Evolutionary conservation across 2,329 filamentous ascomycete species (phyloP).

Genomic region (Metarhizium humberi): DNA sequence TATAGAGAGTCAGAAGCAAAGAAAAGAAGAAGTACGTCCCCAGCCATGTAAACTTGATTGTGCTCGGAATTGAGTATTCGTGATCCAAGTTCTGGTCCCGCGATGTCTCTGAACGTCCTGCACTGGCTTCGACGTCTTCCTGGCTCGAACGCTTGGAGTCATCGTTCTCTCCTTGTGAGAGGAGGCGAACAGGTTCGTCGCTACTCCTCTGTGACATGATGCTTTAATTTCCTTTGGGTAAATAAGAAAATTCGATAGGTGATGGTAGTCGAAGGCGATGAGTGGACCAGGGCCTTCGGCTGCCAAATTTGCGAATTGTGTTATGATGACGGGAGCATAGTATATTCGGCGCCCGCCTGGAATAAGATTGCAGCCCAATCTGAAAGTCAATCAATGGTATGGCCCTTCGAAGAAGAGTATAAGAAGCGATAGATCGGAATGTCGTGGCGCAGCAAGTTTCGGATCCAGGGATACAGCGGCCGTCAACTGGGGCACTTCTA

Average conservation of each 20-base stretch:
- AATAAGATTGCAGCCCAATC: neutral
- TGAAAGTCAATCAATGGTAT: neutral
- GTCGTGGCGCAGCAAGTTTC: constrained; percentile 2
- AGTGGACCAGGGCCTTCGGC: neutral
- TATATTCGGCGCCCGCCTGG: neutral
- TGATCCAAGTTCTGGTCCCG: constrained; percentile 28
- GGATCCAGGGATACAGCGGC: neutral
- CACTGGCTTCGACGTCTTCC: constrained; percentile 22
- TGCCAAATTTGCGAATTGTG: neutral
- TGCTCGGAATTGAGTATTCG: constrained; percentile 34
- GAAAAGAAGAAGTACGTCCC: constrained; percentile 43
- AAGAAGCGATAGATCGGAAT: neutral
- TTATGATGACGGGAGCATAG: constrained; percentile 4
- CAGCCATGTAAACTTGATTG: constrained; percentile 39
- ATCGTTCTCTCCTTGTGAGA: constrained; percentile 21
- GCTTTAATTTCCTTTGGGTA: neutral
- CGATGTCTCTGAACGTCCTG: constrained; percentile 16
- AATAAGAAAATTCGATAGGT: neutral
- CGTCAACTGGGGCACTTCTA: neutral
- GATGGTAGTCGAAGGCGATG: neutral
- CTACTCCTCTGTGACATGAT: constrained; percentile 23
- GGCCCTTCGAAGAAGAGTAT: neutral
- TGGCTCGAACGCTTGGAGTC: constrained; percentile 18
- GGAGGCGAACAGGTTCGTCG: constrained; percentile 21
- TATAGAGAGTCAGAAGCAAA: constrained; percentile 44